These are phyloP conservation scores for Dittrichia graveolens DNA, from an alignment of 129 eudicot species.

Conservation along the genomic window DNA sequence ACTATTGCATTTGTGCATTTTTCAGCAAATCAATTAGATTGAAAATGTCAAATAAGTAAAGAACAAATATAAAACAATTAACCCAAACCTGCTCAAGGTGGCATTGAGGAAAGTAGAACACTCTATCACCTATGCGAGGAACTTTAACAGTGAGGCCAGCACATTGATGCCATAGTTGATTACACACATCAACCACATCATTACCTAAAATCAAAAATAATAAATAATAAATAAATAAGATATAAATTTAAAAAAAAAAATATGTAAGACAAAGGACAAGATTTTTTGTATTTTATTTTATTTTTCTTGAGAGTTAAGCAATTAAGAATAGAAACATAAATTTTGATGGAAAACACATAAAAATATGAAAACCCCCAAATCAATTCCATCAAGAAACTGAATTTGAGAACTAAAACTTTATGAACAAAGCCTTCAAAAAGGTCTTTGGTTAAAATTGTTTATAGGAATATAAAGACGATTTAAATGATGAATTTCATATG, in stretches of 20 bases:
- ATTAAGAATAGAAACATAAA: not conserved
- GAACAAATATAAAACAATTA: not conserved
- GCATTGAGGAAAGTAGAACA: constrained; percentile 48
- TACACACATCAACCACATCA: constrained; percentile 27
- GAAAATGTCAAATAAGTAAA: not conserved
- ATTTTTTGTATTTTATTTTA: too few relatives aligned
- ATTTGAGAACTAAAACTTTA: not conserved
- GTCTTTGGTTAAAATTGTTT: constrained; percentile 13
- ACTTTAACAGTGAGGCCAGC: constrained; percentile 32
- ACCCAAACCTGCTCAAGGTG: constrained; percentile 40
- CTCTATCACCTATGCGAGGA: constrained; percentile 38
- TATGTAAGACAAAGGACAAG: too few relatives aligned
- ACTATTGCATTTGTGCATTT: not conserved
- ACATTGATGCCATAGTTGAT: constrained; percentile 41
- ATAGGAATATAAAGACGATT: constrained; percentile 13
- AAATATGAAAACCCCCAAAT: not conserved
- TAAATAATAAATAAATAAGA: not conserved
- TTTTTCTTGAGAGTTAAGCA: not conserved
- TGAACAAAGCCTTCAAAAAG: constrained; percentile 8
- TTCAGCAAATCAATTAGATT: not conserved
- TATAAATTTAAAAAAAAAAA: not conserved
- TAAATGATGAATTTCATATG: not conserved
- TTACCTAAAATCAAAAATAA: constrained; percentile 23
- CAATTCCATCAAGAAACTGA: not conserved
- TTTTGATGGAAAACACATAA: not conserved